Conservation (phyloP, 225 moss, liverwort and hornwort genomes). For the Antitrichia curtipendula region DNA sequence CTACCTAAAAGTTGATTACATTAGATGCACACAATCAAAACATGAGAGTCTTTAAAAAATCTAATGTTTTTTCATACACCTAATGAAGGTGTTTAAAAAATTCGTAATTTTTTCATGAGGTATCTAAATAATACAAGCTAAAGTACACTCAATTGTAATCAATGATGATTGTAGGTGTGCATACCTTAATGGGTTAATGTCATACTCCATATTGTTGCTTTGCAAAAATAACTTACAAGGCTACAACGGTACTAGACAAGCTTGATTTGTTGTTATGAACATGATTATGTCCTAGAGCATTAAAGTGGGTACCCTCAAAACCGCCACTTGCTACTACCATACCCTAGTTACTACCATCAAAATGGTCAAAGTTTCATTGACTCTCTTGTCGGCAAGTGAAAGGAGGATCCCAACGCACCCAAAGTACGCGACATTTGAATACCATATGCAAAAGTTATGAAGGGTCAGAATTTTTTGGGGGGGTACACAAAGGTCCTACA, state of each 20-base stretch:
- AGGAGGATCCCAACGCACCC: too few species aligned
- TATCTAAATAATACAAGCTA: background rate
- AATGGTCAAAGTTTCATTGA: too few species aligned
- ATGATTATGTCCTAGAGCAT: background rate
- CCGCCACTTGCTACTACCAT: too few species aligned
- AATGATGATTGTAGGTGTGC: background rate
- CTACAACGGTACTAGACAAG: background rate
- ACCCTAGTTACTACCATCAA: too few species aligned
- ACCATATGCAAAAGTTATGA: too few species aligned
- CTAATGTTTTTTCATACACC: background rate
- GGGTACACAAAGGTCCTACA: too few species aligned
- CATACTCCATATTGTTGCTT: background rate
- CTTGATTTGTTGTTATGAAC: background rate
- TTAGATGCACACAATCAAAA: background rate
- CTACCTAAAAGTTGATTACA: background rate
- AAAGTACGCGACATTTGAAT: too few species aligned
- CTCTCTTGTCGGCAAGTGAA: too few species aligned
- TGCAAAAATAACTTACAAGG: background rate
- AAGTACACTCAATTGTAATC: background rate
- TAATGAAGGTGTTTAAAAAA: background rate
- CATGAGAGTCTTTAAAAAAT: fast-evolving
- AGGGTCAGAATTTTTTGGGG: too few species aligned
- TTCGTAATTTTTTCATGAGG: fast-evolving
- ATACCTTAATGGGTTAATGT: background rate
- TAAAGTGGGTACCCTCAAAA: too few species aligned